Base-by-base conservation (phyloP, 2,329 filamentous ascomycete species). In the Botrytis cinerea region DNA sequence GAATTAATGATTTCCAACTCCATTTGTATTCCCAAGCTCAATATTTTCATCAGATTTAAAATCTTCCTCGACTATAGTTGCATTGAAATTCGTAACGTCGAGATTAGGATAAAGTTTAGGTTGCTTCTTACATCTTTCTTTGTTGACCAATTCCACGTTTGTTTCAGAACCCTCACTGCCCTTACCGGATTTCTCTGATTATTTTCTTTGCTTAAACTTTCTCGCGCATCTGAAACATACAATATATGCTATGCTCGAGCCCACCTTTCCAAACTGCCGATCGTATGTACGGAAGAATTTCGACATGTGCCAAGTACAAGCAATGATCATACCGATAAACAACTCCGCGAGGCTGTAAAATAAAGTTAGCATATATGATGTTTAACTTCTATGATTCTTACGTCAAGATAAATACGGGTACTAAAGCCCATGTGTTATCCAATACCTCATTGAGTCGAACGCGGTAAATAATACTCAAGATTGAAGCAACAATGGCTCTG, bases 301-400 rank as follows among this genome's bases (percentile, higher is more conserved):
- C 9, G 57, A 60, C 57, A 60, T 60, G 57, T 60, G 57, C 57
- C 57, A 60, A 35, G 57, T 35, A 38, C 57, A 60, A 60, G 57
- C 57, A 35, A 60, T 60, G 35, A 60, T 60, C 57, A 60, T 60
- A 12, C 57, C 57, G 4, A 60, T 60, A 6, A 60, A 60, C 18
- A 60, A 25, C 28, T 60, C 57, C 1, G 57, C 57, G 4, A 60
- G 57, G 18, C 57, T 60, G 28, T 38, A 22, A 38, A 22, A 60
- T 22, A 7, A 12, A 25, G 32, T 60, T 38, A 60, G 57, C 20
- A 35, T 2, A 60, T 25, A 35, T 60, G 10, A 12, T 38, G 6
- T 38, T 22, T 7, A 12, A 0, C 4, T 60, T 35, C 16, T 51
- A 25, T n/a, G 25, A 51, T 60, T 12, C 57, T 60, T 60, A 60